phyloP scores from a whole-genome alignment of 1,284 basidiomycete species.

The Clitocybe nebularis region DNA sequence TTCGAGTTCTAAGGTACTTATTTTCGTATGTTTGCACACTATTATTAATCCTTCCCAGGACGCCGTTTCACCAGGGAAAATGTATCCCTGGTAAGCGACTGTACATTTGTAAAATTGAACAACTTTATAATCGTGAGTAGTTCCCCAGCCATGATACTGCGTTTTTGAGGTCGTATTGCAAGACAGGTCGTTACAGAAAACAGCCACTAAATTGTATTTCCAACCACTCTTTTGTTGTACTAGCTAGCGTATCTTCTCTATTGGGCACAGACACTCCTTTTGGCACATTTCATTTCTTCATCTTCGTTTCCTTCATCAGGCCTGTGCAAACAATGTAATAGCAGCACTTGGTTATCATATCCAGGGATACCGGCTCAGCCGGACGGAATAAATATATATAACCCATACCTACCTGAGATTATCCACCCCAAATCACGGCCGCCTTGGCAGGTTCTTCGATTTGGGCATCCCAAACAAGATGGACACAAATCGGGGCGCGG shows the following conservation, averaged over 20 bases:
- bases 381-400: no score
- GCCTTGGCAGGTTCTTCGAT: no score
- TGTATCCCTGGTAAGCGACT: not conserved
- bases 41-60: not conserved
- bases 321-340: not conserved
- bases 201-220: not conserved
- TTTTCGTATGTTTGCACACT: not conserved
- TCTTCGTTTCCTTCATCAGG: not conserved
- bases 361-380: no score
- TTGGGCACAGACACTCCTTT: not conserved
- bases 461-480: no score
- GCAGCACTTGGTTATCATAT: not conserved
- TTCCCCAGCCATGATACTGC: not conserved
- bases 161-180: not conserved
- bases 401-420: no score
- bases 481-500: no score
- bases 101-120: not conserved
- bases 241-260: not conserved
- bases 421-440: no score
- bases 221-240: not conserved
- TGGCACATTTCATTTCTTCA: not conserved
- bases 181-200: not conserved
- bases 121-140: not conserved
- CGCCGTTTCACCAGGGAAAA: not conserved
- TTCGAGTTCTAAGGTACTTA: constrained; percentile 1